phyloP scores from a whole-genome alignment of 148 eudicot species.

The Diospyros lotus region DNA sequence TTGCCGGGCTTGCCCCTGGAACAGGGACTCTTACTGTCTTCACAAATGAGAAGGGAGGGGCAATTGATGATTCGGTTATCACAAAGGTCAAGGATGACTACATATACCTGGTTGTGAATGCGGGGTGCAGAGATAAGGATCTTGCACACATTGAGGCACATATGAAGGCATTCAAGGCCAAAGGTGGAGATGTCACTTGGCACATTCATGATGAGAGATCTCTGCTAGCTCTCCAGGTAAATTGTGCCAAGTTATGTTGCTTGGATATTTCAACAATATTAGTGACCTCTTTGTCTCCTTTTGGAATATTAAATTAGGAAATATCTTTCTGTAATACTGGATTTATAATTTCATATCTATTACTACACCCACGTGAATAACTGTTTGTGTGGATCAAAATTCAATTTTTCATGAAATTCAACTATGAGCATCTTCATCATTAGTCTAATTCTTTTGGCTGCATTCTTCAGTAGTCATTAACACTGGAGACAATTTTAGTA shows the following conservation, averaged over 20 bases:
- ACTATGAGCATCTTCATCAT: background rate
- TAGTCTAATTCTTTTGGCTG: background rate
- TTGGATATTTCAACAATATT: background rate
- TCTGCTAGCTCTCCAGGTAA: constrained; percentile 92
- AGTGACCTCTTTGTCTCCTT: background rate
- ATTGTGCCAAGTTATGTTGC: constrained; percentile 3
- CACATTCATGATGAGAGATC: constrained; percentile 97
- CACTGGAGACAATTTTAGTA: background rate
- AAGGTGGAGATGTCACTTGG: constrained; percentile 98
- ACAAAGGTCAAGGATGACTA: constrained; percentile 87
- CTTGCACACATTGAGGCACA: constrained; percentile 97
- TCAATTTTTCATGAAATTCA: background rate
- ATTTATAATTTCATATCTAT: too few species aligned
- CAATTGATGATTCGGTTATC: constrained; percentile 89
- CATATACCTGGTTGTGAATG: constrained; percentile 92
- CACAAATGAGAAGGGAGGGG: constrained; percentile 94
- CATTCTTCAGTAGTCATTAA: background rate
- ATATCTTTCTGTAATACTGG: background rate
- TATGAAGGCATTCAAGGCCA: constrained; percentile 80
- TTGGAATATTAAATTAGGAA: background rate
- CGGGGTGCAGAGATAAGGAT: constrained; percentile 98
- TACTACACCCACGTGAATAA: background rate
- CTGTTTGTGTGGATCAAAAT: background rate
- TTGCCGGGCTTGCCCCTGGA: constrained; percentile 84
- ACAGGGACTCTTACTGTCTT: constrained; percentile 85